Evolutionary conservation across 805 yeast species (phyloP), one percentile per base, ranked within the genome.

Genomic region (Citeromyces matritensis): DNA sequence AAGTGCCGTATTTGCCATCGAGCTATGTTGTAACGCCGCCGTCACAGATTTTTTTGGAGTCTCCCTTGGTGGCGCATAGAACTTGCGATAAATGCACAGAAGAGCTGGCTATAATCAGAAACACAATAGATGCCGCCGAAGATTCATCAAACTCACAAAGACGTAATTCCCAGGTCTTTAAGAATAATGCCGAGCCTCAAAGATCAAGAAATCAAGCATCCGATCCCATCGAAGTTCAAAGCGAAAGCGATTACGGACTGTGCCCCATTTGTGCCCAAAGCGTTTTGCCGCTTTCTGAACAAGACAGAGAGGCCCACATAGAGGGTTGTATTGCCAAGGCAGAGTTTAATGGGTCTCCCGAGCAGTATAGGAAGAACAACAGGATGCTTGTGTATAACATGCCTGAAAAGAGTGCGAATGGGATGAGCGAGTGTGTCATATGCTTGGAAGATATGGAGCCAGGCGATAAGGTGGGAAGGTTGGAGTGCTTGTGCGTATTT

Each of bases 401-500:
- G 30, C 72, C 73, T 0, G 36, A 41, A 7, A n/a, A 17, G n/a
- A 24, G 12, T 7, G 15, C 8, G 10, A 29, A 23, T n/a, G 14
- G 26, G 6, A 9, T 17, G 8, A 30, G 71, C 30, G 97, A 91
- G 50, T 91, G 99, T 50, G 88, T 84, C 10, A 88, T 91, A 15
- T 91, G 99, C 47, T 70, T 88, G 38, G 98, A 91, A 48, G 94
- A 82, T 12, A 71, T 86, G 49, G 55, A 57, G 30, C 82, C 86
- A 0, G 94, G 94, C 2, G 91, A 85, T 34, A 78, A 77, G 44
- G 88, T 91, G 11, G 97, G 94, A 0, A 58, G 99, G 27, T 55
- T 91, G 36, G 97, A 88, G 51, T 91, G 99, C 49, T 61, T 91
- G 9, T 91, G 99, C 48, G 83, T 86, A 24, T 91, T 84, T 51